Percentiles rank a stretch among this genome's conserved stretches.
These are phyloP conservation scores for Staphylotrichum longicolle DNA, from an alignment of 495 filamentous ascomycete species.

Conservation along the genomic window DNA sequence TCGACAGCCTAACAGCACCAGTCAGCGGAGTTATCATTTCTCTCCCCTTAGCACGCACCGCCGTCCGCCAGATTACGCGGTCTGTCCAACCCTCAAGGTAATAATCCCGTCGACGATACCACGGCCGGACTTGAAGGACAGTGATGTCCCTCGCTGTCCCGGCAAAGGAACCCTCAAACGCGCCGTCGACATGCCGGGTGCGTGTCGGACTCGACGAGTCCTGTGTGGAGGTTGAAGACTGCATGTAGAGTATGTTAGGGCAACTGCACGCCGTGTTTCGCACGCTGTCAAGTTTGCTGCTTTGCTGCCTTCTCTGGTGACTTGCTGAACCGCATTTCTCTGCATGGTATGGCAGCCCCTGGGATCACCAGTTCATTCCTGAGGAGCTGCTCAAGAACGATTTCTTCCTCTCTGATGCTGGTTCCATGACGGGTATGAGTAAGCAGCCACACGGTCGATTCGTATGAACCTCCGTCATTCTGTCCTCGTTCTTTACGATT, in stretches of 20 bases:
- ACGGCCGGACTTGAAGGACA: conserved; percentile 10
- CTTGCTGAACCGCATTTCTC: too few species aligned
- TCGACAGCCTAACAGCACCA: conserved; percentile 29
- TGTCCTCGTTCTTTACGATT: too few species aligned
- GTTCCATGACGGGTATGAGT: background rate
- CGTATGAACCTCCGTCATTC: background rate
- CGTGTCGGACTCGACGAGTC: too few species aligned
- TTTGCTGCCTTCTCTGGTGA: too few species aligned
- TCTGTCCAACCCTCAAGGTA: conserved; percentile 29
- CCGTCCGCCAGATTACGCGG: conserved; percentile 20
- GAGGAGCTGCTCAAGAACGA: too few species aligned
- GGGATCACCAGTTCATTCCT: too few species aligned
- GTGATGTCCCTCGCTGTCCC: conserved; percentile 12
- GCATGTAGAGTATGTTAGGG: too few species aligned
- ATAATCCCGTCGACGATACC: conserved; percentile 22
- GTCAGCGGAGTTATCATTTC: background rate
- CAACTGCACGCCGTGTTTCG: too few species aligned
- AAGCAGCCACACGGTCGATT: background rate
- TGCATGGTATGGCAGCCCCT: too few species aligned
- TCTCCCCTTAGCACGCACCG: background rate
- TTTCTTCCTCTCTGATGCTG: background rate
- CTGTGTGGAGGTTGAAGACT: background rate
- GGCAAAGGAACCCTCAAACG: conserved; percentile 27
- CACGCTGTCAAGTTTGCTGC: too few species aligned
- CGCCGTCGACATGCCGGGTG: conserved; percentile 15